phyloP scores from a whole-genome alignment of 495 filamentous ascomycete genomes.

The Bacidia rubella region DNA sequence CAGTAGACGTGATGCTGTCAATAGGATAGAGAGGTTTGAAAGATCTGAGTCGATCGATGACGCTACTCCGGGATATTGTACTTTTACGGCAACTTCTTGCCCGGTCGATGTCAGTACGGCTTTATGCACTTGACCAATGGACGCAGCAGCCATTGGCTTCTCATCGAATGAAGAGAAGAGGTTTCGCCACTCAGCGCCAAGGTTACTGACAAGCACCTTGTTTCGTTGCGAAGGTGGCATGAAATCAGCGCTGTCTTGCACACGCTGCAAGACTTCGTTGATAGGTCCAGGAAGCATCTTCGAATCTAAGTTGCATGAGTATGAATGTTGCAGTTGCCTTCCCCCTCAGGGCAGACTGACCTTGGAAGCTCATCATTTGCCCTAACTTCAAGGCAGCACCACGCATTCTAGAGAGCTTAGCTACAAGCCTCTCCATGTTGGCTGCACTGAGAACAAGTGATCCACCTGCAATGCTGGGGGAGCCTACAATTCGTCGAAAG shows the following conservation, averaged over 20 bases:
- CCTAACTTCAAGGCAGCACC: slow-evolving; percentile 96
- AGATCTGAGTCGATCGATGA: slow-evolving; percentile 91
- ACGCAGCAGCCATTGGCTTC: slow-evolving; percentile 88
- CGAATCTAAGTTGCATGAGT: slow-evolving; percentile 42
- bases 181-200: slow-evolving; percentile 75
- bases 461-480: slow-evolving; percentile 40
- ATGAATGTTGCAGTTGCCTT: background rate
- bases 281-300: slow-evolving; percentile 85
- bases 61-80: slow-evolving; percentile 96
- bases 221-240: slow-evolving; percentile 91
- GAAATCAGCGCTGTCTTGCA: slow-evolving; percentile 95
- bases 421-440: slow-evolving; percentile 85
- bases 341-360: slow-evolving; percentile 23
- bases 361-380: slow-evolving; percentile 94
- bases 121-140: slow-evolving; percentile 90
- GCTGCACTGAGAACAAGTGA: slow-evolving; percentile 77
- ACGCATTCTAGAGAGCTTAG: slow-evolving; percentile 88
- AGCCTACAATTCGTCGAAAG: slow-evolving; percentile 53
- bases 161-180: slow-evolving; percentile 78
- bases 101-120: slow-evolving; percentile 66
- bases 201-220: slow-evolving; percentile 60
- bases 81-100: slow-evolving; percentile 76
- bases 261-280: slow-evolving; percentile 75
- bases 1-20: slow-evolving; percentile 77
- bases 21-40: slow-evolving; percentile 77